A percentile compares a stretch with the other conserved stretches of the same genome.
These are phyloP conservation scores for Chlorella sp. DNA, from an alignment of 139 green algal species.

Conservation along the genomic window DNA sequence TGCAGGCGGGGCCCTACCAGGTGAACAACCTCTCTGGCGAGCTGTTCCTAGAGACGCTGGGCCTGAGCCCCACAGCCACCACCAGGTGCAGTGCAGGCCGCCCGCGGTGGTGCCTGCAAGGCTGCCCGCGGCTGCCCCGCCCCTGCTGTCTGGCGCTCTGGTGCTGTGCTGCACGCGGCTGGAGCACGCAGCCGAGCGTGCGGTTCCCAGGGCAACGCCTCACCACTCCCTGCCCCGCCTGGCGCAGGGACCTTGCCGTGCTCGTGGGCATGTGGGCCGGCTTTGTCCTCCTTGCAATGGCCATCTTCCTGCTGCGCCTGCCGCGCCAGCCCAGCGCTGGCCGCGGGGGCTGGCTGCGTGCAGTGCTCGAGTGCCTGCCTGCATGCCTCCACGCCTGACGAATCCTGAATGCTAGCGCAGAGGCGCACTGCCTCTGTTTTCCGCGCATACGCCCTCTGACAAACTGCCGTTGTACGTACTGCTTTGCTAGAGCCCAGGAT, in stretches of 20 bases:
- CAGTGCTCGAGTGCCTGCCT: neutral
- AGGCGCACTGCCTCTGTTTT: too few relatives aligned
- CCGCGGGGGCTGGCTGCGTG: too few relatives aligned
- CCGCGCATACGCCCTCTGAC: too few relatives aligned
- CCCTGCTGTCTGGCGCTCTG: neutral
- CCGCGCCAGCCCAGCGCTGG: constrained; percentile 3
- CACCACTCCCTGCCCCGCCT: neutral
- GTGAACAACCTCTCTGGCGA: constrained; percentile 28
- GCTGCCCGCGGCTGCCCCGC: neutral
- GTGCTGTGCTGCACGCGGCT: neutral
- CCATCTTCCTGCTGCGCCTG: constrained; percentile 31
- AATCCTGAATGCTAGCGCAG: too few relatives aligned
- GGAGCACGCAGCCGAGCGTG: neutral
- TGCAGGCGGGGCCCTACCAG: neutral
- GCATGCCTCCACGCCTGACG: too few relatives aligned
- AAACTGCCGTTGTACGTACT: too few relatives aligned
- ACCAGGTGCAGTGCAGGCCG: neutral
- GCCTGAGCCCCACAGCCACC: neutral
- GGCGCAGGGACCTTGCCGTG: constrained; percentile 25
- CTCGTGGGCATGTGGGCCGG: constrained; percentile 36
- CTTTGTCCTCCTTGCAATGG: constrained; percentile 20
- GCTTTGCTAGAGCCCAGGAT: too few relatives aligned
- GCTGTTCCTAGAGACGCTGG: constrained; percentile 30
- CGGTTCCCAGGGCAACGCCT: neutral
- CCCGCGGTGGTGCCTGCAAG: neutral